A percentile compares a stretch with the other conserved stretches of the same genome.
Evolutionary conservation across 2,329 filamentous ascomycete species (phyloP).

Genomic region (Salinomyces thailandicus): DNA sequence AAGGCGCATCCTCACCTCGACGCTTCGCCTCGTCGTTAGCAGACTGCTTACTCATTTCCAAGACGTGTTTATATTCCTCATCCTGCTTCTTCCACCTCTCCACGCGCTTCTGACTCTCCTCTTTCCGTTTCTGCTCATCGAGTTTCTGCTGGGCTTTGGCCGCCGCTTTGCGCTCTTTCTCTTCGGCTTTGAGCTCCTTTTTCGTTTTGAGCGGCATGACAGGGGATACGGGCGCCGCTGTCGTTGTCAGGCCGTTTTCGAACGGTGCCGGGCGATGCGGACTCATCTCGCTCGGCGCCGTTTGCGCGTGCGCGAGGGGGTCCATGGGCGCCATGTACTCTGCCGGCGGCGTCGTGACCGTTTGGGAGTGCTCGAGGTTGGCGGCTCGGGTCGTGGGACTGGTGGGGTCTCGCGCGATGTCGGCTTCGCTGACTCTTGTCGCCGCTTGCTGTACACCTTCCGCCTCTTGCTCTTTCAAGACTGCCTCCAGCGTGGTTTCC

Average conservation of each 20-base stretch:
- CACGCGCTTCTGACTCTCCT: constrained; percentile 35
- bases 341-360: constrained; percentile 30
- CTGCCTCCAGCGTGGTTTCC: constrained; percentile 63
- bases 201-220: constrained; percentile 49
- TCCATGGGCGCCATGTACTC: constrained; percentile 42
- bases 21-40: constrained; percentile 44
- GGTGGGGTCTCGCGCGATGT: not conserved
- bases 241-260: constrained; percentile 19
- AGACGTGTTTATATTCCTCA: constrained; percentile 52
- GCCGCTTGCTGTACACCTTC: constrained; percentile 46
- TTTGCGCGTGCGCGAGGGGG: constrained; percentile 55
- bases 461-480: constrained; percentile 69
- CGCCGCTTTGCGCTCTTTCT: constrained; percentile 48
- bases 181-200: constrained; percentile 52
- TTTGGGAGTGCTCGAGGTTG: constrained; percentile 20
- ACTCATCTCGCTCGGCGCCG: constrained; percentile 41
- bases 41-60: constrained; percentile 56
- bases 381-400: not conserved
- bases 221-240: constrained; percentile 35
- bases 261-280: constrained; percentile 12
- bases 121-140: constrained; percentile 23
- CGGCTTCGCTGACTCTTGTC: not conserved
- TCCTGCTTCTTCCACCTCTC: constrained; percentile 49
- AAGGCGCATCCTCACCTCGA: constrained; percentile 13
- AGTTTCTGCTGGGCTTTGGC: constrained; percentile 50